A percentile compares a stretch with the other conserved stretches of the same genome.
phyloP scores from a whole-genome alignment of 2,329 filamentous ascomycete genomes.

The Aspergillus ustus region DNA sequence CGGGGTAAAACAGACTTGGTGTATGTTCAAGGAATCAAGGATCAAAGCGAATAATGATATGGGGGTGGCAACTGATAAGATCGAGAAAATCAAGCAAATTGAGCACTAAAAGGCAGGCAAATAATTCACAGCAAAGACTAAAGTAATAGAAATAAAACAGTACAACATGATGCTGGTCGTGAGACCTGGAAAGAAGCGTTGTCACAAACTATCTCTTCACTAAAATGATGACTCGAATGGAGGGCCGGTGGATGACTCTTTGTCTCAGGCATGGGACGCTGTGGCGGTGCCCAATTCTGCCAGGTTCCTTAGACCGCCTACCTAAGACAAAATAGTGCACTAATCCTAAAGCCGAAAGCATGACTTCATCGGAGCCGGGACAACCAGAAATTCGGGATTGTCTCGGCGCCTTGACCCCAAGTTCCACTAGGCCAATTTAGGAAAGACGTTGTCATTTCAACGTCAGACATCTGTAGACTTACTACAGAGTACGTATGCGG shows the following conservation, averaged over 20 bases:
- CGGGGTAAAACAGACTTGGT: neutral
- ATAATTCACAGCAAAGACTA: slow-evolving; percentile 4
- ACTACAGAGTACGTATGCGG: neutral
- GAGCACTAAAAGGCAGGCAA: neutral
- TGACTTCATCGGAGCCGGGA: neutral
- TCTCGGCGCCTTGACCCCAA: neutral
- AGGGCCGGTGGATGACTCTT: neutral
- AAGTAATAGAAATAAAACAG: slow-evolving; percentile 5
- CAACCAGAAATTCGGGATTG: slow-evolving; percentile 13
- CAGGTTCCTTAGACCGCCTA: neutral
- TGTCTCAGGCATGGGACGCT: no score
- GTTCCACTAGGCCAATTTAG: neutral
- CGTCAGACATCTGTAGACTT: slow-evolving; percentile 17
- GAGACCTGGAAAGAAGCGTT: slow-evolving; percentile 17
- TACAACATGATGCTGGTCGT: slow-evolving; percentile 27
- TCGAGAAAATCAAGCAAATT: neutral
- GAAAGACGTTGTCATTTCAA: slow-evolving; percentile 14
- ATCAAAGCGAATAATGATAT: neutral
- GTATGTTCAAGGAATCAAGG: neutral
- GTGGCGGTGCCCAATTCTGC: neutral
- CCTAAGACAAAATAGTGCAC: no score
- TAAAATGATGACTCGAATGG: neutral
- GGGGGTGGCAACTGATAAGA: neutral
- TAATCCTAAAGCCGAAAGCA: neutral
- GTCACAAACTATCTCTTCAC: neutral